Evolutionary conservation across 345 rosid species (phyloP), one percentile per base, ranked within the genome.

Genomic region (Alliaria petiolata): DNA sequence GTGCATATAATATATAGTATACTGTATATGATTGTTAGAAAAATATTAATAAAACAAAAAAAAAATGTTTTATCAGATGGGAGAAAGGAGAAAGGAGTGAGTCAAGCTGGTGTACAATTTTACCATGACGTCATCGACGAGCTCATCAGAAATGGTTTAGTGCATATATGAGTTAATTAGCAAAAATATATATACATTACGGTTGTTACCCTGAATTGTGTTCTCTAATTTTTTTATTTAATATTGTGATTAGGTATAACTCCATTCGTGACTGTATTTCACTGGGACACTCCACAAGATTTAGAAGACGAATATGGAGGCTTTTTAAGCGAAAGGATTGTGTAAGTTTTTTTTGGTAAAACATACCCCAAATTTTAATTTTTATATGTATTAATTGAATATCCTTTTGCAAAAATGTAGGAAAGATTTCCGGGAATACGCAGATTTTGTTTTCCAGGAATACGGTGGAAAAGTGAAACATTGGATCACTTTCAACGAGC

Each of bases 401-500:
- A 34, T 34, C 10, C n/a, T 16, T 44, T 15, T 15, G 49, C 20
- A 16, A 33, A n/a, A 15, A 31, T 54, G 42, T n/a, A 49, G 70
- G 35, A 57, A 38, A 12, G 78, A 74, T 58, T 74, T 74, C 42
- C 57, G 60, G 2, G 78, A 74, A 9, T 74, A 66, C n/a, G 74
- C 69, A 6, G 70, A 70, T 0, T 74, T 39, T 50, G 60, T 74
- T 0, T 74, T 74, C 55, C 28, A 66, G 51, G 61, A 49, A 72
- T 74, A 66, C 1, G 88, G 88, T 16, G 86, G 78, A 12, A 67
- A 81, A 66, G 86, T 82, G 8, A 82, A 85, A 31, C 65, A 78
- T 43, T 85, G 89, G 89, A 65, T 75, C 57, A 83, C 86, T 7
- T 50, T 85, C 14, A 85, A 84, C 13, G 86, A 85, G 30, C 89